Evolutionary conservation across 345 rosid genomes (phyloP), one percentile per base, ranked within the genome.

Genomic region (Lepidium didymum): DNA sequence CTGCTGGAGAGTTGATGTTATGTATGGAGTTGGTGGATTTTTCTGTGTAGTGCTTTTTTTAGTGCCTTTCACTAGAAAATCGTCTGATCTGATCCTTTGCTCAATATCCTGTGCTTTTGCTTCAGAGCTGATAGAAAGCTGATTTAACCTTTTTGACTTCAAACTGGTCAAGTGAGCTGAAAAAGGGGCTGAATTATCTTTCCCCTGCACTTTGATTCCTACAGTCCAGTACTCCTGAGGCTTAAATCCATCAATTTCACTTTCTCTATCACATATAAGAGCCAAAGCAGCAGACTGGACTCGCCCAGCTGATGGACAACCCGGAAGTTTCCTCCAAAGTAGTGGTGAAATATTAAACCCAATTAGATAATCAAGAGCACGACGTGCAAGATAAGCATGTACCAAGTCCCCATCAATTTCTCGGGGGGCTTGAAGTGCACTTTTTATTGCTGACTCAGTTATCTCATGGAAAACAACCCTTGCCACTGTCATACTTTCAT

Each of bases 261-360:
- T 77, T 83, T 94, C 99, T 80, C 96, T 84, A 73, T 91, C 99
- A 81, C 90, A 89, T 70, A 89, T 70, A 69, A 94, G 96, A 71
- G 93, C 82, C 65, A 94, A 70, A 37, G 99, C 99, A 76, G 97
- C 96, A 75, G 99, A 94, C 67, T 94, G 99, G 76, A 94, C 99
- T 67, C 99, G 84, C 34, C 99, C 99, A 35, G 97, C 97, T 72
- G 99, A 94, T 25, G 83, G 97, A 78, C 99, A 94, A 67, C 97
- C 97, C 1, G 99, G 99, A 71, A 94, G 78, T 75, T 89, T 94
- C 84, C 89, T 86, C 99, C 99, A 94, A 55, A 94, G 77, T 51
- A 94, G 81, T 14, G 97, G 99, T 59, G 97, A 94, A 63, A 94
- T 89, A 64, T 87, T 94, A 78, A 89, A 94, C 23, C 97, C 99